Conservation (phyloP, 2,329 filamentous ascomycete species). For the Cercospora zeina region DNA sequence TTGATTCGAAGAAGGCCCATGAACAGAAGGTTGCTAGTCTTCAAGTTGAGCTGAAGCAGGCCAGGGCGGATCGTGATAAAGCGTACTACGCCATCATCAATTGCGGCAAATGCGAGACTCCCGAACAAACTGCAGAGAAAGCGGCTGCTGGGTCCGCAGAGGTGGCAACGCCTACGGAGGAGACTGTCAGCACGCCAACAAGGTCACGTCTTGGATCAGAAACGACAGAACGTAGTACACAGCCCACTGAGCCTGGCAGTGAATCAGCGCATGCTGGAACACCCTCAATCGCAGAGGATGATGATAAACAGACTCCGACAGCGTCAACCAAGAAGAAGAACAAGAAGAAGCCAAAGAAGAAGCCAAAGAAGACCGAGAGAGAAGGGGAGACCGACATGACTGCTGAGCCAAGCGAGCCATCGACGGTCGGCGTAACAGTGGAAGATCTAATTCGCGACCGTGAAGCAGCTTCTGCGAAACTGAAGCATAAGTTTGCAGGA, state of each 20-base stretch:
- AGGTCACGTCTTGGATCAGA: constrained; percentile 32
- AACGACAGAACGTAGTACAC: constrained; percentile 31
- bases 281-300: constrained; percentile 28
- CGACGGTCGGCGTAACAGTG: constrained; percentile 24
- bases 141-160: constrained; percentile 17
- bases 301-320: constrained; percentile 18
- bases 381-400: constrained; percentile 73
- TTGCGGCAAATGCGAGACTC: constrained; percentile 37
- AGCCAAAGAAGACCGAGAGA: constrained; percentile 68
- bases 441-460: constrained; percentile 28
- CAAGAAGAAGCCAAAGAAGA: constrained; percentile 62
- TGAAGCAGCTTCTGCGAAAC: constrained; percentile 20
- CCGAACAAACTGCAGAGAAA: constrained; percentile 18
- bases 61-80: constrained; percentile 37
- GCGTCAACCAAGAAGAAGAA: constrained; percentile 38
- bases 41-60: constrained; percentile 36
- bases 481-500: constrained; percentile 27
- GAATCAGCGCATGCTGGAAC: constrained; percentile 28
- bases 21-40: constrained; percentile 36
- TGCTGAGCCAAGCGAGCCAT: constrained; percentile 43
- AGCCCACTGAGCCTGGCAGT: constrained; percentile 33
- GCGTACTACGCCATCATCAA: constrained; percentile 42
- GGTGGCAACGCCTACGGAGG: constrained; percentile 23
- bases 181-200: constrained; percentile 22
- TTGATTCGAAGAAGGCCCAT: constrained; percentile 34